Conservation (phyloP, 495 filamentous ascomycete genomes). For the Aspergillus bridgeri region DNA sequence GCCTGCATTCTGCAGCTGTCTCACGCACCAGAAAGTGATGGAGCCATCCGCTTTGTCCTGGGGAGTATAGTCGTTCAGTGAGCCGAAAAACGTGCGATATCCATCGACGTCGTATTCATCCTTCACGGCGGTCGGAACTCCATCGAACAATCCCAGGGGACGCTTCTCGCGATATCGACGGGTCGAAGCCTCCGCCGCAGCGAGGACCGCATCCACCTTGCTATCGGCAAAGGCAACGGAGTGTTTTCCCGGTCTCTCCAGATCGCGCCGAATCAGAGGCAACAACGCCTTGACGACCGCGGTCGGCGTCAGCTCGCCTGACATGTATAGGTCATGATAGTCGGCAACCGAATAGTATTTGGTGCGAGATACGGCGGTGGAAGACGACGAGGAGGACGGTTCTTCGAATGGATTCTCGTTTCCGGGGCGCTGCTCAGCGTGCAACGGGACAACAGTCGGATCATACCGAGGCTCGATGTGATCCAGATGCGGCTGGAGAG, state of each 20-base stretch:
- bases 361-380: constrained; percentile 57
- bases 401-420: neutral
- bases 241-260: constrained; percentile 49
- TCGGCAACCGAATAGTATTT: constrained; percentile 65
- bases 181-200: constrained; percentile 66
- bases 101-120: constrained; percentile 76
- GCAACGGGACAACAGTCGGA: constrained; percentile 65
- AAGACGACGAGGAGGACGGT: constrained; percentile 1
- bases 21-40: constrained; percentile 66
- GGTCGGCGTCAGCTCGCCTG: constrained; percentile 63
- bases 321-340: constrained; percentile 67
- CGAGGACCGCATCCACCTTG: constrained; percentile 53
- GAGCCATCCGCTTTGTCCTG: constrained; percentile 56
- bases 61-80: constrained; percentile 13
- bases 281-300: constrained; percentile 65
- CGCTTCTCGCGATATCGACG: constrained; percentile 60
- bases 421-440: neutral
- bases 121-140: constrained; percentile 78
- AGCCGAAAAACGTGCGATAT: constrained; percentile 56
- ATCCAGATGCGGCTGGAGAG: constrained; percentile 44
- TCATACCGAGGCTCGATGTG: constrained; percentile 57
- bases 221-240: constrained; percentile 63
- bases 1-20: constrained; percentile 68
- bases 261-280: constrained; percentile 60
- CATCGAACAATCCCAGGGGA: constrained; percentile 66